Conservation (phyloP, 2,329 filamentous ascomycete species). For the Rhynchosporium secalis region DNA sequence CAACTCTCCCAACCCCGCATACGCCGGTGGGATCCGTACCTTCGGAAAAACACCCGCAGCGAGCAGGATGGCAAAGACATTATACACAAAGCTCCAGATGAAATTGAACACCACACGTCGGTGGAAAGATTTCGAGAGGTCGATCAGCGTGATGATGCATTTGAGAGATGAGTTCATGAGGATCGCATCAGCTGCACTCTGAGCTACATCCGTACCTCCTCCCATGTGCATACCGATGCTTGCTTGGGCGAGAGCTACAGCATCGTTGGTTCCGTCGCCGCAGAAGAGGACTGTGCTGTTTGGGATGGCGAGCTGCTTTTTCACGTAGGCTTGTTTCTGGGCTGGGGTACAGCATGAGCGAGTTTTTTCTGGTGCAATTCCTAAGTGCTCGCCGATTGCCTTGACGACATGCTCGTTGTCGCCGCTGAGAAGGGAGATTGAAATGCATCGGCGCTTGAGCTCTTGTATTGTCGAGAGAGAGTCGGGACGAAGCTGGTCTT, state of each 20-base stretch:
- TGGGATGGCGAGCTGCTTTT: constrained; percentile 14
- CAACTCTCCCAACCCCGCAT: constrained; percentile 64
- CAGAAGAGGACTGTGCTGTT: constrained; percentile 60
- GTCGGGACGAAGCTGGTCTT: constrained; percentile 49
- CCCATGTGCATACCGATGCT: constrained; percentile 71
- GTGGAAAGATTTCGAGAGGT: constrained; percentile 45
- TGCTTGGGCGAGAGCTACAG: constrained; percentile 69
- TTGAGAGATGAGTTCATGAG: constrained; percentile 58
- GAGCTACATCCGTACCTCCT: constrained; percentile 61
- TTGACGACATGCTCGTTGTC: constrained; percentile 54
- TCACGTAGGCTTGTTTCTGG: constrained; percentile 32
- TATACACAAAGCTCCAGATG: constrained; percentile 61
- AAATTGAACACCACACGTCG: constrained; percentile 61
- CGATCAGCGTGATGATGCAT: constrained; percentile 59
- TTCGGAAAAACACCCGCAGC: constrained; percentile 57
- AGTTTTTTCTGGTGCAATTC: constrained; percentile 42
- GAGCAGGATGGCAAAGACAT: constrained; percentile 59
- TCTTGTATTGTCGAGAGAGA: constrained; percentile 41
- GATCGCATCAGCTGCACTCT: constrained; percentile 67
- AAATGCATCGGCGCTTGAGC: constrained; percentile 44
- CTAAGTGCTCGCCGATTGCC: constrained; percentile 43
- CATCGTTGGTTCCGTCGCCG: constrained; percentile 80
- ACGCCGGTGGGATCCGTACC: constrained; percentile 54
- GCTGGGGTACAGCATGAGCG: constrained; percentile 41
- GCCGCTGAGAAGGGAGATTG: constrained; percentile 52